Evolutionary conservation across 2,329 filamentous ascomycete genomes (phyloP).

Genomic region (Coleophoma cylindrospora): DNA sequence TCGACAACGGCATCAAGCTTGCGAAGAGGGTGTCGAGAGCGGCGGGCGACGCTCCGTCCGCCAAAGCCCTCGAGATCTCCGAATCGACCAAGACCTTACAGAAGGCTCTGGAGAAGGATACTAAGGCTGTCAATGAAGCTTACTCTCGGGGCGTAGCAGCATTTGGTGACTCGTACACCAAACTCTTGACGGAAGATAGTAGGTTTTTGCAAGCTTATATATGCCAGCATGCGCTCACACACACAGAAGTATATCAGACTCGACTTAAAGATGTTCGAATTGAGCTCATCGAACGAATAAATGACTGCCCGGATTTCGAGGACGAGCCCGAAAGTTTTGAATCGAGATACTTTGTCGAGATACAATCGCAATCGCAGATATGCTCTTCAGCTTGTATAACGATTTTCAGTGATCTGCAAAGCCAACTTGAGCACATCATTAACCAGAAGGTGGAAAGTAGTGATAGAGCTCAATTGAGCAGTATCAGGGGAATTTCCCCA

Average conservation of each 20-base stretch:
- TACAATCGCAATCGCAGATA: constrained; percentile 18
- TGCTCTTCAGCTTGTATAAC: constrained; percentile 17
- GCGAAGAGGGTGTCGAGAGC: constrained; percentile 15
- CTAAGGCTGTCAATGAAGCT: constrained; percentile 16
- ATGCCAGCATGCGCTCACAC: background rate
- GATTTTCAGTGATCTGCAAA: constrained; percentile 17
- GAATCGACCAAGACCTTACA: constrained; percentile 17
- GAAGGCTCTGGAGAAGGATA: constrained; percentile 14
- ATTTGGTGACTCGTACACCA: constrained; percentile 18
- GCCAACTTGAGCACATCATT: constrained; percentile 7
- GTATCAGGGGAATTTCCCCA: constrained; percentile 6
- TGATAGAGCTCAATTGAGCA: constrained; percentile 8
- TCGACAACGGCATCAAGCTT: constrained; percentile 21
- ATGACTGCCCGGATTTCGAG: constrained; percentile 20
- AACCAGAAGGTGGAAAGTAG: constrained; percentile 1
- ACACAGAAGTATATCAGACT: constrained; percentile 14
- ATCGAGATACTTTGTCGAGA: constrained; percentile 11
- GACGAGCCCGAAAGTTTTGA: constrained; percentile 21
- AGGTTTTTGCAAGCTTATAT: constrained; percentile 4
- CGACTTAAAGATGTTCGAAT: constrained; percentile 21
- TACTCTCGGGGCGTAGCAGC: constrained; percentile 15
- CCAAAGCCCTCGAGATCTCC: constrained; percentile 19
- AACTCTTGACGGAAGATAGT: constrained; percentile 21
- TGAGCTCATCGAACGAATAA: constrained; percentile 21
- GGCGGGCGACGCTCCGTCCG: constrained; percentile 12